Base-by-base conservation (phyloP, 257 asterid species). In the Penstemon newberryi region DNA sequence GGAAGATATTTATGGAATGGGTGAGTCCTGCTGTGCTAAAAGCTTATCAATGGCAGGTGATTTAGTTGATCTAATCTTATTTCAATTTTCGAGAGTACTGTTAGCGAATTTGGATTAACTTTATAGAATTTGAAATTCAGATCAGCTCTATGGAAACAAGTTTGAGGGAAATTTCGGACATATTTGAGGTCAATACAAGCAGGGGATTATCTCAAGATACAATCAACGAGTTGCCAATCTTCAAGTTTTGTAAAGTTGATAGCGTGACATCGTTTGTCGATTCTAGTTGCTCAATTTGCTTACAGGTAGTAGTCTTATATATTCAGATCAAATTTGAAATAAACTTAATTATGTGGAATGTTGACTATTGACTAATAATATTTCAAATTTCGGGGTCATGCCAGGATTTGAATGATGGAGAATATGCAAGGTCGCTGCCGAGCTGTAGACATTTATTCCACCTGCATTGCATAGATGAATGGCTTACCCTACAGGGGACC, bases 1-100 rank as follows among this genome's bases (percentile, higher is more conserved):
- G 97, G 70, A 92, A 90, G 87, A 83, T 90, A 76, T 92, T 90
- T 78, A 90, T 88, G 96, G 98, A 92, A 74, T 92, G 97, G 98
- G 98, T 92, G 71, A 83, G 98, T 15, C 96, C 95, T 56, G 97
- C 97, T n/a, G 89, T 92, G 57, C 85, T 92, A 42, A 88, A 89
- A 77, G 98, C 98, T 41, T 92, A 92, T 60, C 97, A 85, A 60
- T 92, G 97, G 97, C 98, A 90, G 84, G 98, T 86, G 78, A 76
- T 56, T 56, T 13, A 51, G n/a, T 49, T 68, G 8, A 52, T 51
- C 40, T n/a, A 44, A 10, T 36, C 43, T 44, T 7, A 60, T 37
- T 63, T 63, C 4, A 25, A 40, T 10, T 56, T 13, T 39, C 5
- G 59, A 49, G 54, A 1, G 3, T 25, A 0, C 33, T 62, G 59